Evolutionary conservation across 495 filamentous ascomycete species (phyloP).

Genomic region (Cryomyces antarcticus): DNA sequence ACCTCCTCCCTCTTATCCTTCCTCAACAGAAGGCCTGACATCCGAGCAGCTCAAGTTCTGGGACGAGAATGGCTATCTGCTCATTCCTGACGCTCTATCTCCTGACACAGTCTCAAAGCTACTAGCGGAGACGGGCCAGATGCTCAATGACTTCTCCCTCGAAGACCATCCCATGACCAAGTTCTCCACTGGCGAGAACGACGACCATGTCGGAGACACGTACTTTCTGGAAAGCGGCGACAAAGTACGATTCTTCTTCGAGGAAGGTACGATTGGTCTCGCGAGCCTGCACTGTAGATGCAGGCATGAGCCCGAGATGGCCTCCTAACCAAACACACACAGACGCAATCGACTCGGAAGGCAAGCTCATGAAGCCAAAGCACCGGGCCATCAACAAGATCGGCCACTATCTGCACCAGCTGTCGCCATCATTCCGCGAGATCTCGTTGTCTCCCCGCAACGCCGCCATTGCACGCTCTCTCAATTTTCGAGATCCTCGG

Average conservation of each 20-base stretch:
- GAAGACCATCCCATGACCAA: conserved; percentile 73
- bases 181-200: conserved; percentile 61
- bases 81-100: conserved; percentile 62
- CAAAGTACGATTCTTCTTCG: conserved; percentile 94
- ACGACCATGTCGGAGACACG: conserved; percentile 66
- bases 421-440: conserved; percentile 48
- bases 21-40: conserved; percentile 33
- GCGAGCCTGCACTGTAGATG: background rate
- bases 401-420: conserved; percentile 67
- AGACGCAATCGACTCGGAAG: conserved; percentile 44
- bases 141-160: conserved; percentile 58
- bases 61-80: conserved; percentile 67
- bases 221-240: conserved; percentile 83
- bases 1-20: too few species aligned
- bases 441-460: conserved; percentile 34
- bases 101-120: conserved; percentile 40
- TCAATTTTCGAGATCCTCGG: conserved; percentile 56
- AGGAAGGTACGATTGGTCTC: conserved; percentile 39
- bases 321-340: background rate
- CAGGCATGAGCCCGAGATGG: background rate
- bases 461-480: conserved; percentile 42
- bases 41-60: conserved; percentile 50
- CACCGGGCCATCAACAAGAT: conserved; percentile 85
- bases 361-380: conserved; percentile 52
- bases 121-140: conserved; percentile 48